Evolutionary conservation across 1,284 basidiomycete genomes (phyloP).

Genomic region (Cutaneotrichosporon sp.): DNA sequence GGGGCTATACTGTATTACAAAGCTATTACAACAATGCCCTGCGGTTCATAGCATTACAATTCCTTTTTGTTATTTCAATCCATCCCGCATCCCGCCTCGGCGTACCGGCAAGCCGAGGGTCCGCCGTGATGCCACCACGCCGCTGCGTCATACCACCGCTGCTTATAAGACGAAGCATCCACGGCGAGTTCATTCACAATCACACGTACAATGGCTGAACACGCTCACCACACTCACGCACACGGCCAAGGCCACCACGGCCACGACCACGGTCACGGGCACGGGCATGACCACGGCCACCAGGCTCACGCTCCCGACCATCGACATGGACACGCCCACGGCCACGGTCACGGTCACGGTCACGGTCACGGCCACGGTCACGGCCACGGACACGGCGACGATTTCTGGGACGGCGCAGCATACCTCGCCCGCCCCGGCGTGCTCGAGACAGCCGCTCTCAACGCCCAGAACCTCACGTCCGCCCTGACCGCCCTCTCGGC

Average conservation of each 20-base stretch:
- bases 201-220: not conserved
- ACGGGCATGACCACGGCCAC: not conserved
- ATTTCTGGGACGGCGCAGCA: constrained; percentile 34
- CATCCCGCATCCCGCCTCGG: too few relatives aligned
- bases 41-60: too few relatives aligned
- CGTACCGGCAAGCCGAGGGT: too few relatives aligned
- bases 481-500: constrained; percentile 13
- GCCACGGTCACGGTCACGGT: constrained; percentile 7
- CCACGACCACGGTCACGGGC: not conserved
- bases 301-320: not conserved
- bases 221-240: constrained; percentile 2
- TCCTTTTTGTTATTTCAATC: too few relatives aligned
- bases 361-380: constrained; percentile 19
- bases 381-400: constrained; percentile 15
- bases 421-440: constrained; percentile 29
- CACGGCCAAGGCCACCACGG: constrained; percentile 7
- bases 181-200: not conserved
- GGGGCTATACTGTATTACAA: too few relatives aligned
- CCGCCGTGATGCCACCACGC: too few relatives aligned
- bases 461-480: constrained; percentile 19
- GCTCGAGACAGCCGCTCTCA: constrained; percentile 25
- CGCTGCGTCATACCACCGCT: not conserved
- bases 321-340: not conserved
- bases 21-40: too few relatives aligned
- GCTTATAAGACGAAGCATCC: not conserved